Evolutionary conservation across 2,329 filamentous ascomycete genomes (phyloP).

Genomic region (Colletotrichum melonis): DNA sequence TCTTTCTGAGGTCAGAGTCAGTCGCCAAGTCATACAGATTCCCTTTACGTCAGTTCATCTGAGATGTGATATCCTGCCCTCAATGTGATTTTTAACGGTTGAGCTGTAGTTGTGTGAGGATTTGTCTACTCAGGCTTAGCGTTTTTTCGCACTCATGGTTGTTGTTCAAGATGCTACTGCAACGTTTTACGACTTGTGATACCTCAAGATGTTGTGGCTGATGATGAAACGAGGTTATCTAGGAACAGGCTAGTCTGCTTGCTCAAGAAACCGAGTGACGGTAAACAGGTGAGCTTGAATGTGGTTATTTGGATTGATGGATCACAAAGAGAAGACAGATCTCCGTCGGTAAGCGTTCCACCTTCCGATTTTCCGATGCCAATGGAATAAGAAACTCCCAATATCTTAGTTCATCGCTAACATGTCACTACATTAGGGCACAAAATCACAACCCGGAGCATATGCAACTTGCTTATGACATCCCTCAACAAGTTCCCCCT

Average conservation of each 20-base stretch:
- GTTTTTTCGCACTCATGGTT: not conserved
- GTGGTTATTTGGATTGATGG: too few relatives aligned
- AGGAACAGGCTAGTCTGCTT: not conserved
- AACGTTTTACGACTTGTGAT: not conserved
- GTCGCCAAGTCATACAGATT: slow-evolving; percentile 35
- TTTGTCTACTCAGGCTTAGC: not conserved
- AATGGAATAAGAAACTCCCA: not conserved
- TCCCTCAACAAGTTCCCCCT: not conserved
- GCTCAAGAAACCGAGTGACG: too few relatives aligned
- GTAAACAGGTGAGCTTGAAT: too few relatives aligned
- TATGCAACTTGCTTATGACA: not conserved
- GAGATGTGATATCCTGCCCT: slow-evolving; percentile 8
- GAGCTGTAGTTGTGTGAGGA: not conserved
- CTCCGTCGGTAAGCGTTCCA: not conserved
- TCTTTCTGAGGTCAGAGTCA: slow-evolving; percentile 35
- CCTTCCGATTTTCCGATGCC: not conserved
- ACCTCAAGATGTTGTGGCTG: not conserved
- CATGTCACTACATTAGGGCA: not conserved
- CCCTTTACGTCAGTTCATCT: slow-evolving; percentile 32
- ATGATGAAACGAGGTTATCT: not conserved
- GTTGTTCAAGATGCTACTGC: not conserved
- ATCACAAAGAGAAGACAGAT: too few relatives aligned
- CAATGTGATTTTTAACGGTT: slow-evolving; percentile 24
- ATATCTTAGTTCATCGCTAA: not conserved
- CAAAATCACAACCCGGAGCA: not conserved